phyloP scores from a whole-genome alignment of 768 basidiomycete species.

The Leccinum truebloodii region DNA sequence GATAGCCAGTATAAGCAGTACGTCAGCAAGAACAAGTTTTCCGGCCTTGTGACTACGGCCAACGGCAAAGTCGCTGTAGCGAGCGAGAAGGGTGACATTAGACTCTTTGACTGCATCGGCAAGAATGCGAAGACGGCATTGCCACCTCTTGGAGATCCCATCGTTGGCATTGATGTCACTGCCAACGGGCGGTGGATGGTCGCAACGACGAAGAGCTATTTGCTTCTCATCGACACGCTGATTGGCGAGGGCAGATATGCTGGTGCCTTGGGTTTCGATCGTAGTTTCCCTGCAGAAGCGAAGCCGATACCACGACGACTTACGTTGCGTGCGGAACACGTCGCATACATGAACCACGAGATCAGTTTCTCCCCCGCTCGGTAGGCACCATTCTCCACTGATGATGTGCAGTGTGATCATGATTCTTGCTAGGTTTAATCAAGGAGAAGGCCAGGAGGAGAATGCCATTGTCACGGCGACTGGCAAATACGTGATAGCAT shows the following conservation, averaged over 20 bases:
- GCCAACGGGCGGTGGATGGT: constrained; percentile 94
- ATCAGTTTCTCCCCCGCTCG: constrained; percentile 93
- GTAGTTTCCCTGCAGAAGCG: constrained; percentile 91
- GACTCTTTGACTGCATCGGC: constrained; percentile 92
- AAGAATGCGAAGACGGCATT: constrained; percentile 99
- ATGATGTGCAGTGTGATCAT: constrained; percentile 1
- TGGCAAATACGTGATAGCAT: constrained; percentile 89
- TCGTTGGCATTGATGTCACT: constrained; percentile 91
- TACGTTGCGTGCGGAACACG: constrained; percentile 87
- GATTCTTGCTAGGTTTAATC: constrained; percentile 73
- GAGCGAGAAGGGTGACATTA: constrained; percentile 95
- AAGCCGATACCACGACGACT: constrained; percentile 91
- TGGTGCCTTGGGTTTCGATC: constrained; percentile 86
- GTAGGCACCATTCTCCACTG: constrained; percentile 41
- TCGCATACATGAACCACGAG: constrained; percentile 88
- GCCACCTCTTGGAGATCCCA: constrained; percentile 93
- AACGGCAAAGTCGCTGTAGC: constrained; percentile 88
- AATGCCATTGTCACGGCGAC: constrained; percentile 95
- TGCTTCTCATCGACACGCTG: constrained; percentile 91
- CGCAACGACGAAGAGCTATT: constrained; percentile 92
- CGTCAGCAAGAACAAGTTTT: constrained; percentile 92
- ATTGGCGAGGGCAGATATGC: constrained; percentile 89
- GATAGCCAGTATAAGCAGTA: constrained; percentile 97
- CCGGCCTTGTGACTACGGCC: constrained; percentile 86
- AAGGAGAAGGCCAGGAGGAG: constrained; percentile 83